These are phyloP conservation scores for Zopfia rhizophila DNA, from an alignment of 2,329 filamentous ascomycete genomes.

Conservation along the genomic window DNA sequence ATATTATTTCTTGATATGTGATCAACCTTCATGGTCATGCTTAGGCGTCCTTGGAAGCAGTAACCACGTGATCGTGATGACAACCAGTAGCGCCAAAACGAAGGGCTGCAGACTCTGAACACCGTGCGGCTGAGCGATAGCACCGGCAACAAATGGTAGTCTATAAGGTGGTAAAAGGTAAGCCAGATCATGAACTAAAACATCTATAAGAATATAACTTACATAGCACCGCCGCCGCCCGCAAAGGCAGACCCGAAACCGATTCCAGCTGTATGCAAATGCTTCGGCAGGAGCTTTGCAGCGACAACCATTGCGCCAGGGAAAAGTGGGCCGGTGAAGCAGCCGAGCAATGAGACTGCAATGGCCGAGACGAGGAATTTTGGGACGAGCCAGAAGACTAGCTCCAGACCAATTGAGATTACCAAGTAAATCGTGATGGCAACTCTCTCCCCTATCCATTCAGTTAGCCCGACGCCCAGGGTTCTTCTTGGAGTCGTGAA, in stretches of 20 bases:
- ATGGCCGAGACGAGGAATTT: constrained; percentile 44
- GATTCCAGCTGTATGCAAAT: constrained; percentile 57
- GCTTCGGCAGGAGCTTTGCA: constrained; percentile 48
- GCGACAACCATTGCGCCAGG: constrained; percentile 55
- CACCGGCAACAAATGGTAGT: constrained; percentile 59
- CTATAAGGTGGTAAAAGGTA: no score
- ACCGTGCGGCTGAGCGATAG: constrained; percentile 53
- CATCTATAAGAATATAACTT: no score
- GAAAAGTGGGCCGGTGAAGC: constrained; percentile 56
- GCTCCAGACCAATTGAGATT: background rate
- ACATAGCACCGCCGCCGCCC: constrained; percentile 56
- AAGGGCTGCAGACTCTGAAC: no score
- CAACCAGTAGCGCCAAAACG: no score
- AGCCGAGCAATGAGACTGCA: constrained; percentile 52
- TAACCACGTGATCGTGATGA: no score
- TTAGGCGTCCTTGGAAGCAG: no score
- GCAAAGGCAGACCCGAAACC: constrained; percentile 58
- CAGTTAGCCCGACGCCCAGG: constrained; percentile 39
- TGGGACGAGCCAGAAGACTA: constrained; percentile 29
- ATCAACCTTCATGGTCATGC: no score
- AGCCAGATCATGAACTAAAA: no score
- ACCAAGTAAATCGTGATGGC: constrained; percentile 39
- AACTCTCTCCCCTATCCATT: constrained; percentile 38
- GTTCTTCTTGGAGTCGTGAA: no score
- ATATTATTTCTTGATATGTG: no score